phyloP scores from a whole-genome alignment of 179 eudicot species.

The Actinidia polygama region DNA sequence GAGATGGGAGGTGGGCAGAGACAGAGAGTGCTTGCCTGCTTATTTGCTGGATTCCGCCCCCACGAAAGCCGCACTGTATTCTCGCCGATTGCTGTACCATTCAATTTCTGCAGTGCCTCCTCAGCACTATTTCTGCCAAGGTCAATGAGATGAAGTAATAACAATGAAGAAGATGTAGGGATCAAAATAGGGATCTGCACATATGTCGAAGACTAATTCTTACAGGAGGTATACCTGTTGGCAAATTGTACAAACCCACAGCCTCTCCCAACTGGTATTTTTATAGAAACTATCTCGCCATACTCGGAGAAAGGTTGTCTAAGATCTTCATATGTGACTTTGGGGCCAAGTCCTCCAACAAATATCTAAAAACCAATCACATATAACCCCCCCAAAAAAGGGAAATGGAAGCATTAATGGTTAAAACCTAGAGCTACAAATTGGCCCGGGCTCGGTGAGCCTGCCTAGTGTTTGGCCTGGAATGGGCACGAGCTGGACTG shows the following conservation, averaged over 20 bases:
- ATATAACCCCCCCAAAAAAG: slow-evolving; percentile 1
- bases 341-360: slow-evolving; percentile 95
- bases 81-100: slow-evolving; percentile 80
- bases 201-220: not conserved
- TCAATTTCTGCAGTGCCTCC: slow-evolving; percentile 84
- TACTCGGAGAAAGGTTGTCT: slow-evolving; percentile 84
- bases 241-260: slow-evolving; percentile 96
- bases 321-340: slow-evolving; percentile 86
- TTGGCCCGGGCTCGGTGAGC: too few species aligned
- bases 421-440: not conserved
- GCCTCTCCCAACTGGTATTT: slow-evolving; percentile 89
- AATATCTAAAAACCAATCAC: slow-evolving; percentile 61
- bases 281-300: slow-evolving; percentile 91
- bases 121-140: slow-evolving; percentile 75
- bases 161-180: not conserved
- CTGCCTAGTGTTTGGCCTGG: too few species aligned
- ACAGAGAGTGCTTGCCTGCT: slow-evolving; percentile 51
- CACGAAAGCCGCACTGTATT: slow-evolving; percentile 96
- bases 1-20: not conserved
- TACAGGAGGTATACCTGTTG: slow-evolving; percentile 53
- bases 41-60: slow-evolving; percentile 97
- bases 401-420: not conserved
- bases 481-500: too few species aligned
- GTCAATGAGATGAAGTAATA: not conserved
- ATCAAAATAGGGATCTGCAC: not conserved